A percentile compares a stretch with the other conserved stretches of the same genome.
phyloP scores from a whole-genome alignment of 2,329 filamentous ascomycete species.

The Podosphaera leucotricha region DNA sequence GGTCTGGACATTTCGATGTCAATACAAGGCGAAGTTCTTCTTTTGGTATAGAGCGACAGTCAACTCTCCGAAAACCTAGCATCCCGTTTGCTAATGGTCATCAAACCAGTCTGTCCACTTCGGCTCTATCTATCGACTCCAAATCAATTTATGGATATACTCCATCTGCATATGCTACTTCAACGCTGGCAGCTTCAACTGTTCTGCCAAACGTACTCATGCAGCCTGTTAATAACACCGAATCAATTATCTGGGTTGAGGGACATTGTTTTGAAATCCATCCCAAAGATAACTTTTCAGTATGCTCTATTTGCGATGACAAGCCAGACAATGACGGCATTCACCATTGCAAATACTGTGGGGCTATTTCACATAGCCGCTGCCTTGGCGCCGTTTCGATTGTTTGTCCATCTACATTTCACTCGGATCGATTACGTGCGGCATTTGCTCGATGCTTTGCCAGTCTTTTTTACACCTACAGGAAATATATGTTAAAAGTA shows the following conservation, averaged over 20 bases:
- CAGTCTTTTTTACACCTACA: conserved; percentile 42
- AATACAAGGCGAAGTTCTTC: conserved; percentile 77
- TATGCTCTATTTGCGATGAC: conserved; percentile 56
- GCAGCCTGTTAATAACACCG: conserved; percentile 55
- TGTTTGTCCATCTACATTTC: conserved; percentile 39
- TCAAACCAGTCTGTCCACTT: conserved; percentile 43
- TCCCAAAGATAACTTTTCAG: conserved; percentile 30
- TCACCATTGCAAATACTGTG: conserved; percentile 49
- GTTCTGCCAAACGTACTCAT: conserved; percentile 70
- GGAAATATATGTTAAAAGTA: conserved; percentile 36
- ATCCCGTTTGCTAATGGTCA: conserved; percentile 50
- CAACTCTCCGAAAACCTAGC: conserved; percentile 43
- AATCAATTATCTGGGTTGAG: conserved; percentile 63
- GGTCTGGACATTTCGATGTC: conserved; percentile 66
- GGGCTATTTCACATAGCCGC: conserved; percentile 29
- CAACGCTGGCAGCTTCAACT: conserved; percentile 64
- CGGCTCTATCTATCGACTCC: conserved; percentile 21
- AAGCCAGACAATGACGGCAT: conserved; percentile 41
- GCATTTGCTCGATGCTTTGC: conserved; percentile 41
- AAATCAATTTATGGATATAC: conserved; percentile 38
- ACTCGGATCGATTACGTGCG: conserved; percentile 35
- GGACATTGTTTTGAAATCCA: conserved; percentile 57
- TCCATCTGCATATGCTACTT: conserved; percentile 64
- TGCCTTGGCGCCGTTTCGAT: conserved; percentile 38
- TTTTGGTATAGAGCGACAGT: conserved; percentile 54